phyloP scores from a whole-genome alignment of 495 filamentous ascomycete species.

The Aspergillus asperescens region DNA sequence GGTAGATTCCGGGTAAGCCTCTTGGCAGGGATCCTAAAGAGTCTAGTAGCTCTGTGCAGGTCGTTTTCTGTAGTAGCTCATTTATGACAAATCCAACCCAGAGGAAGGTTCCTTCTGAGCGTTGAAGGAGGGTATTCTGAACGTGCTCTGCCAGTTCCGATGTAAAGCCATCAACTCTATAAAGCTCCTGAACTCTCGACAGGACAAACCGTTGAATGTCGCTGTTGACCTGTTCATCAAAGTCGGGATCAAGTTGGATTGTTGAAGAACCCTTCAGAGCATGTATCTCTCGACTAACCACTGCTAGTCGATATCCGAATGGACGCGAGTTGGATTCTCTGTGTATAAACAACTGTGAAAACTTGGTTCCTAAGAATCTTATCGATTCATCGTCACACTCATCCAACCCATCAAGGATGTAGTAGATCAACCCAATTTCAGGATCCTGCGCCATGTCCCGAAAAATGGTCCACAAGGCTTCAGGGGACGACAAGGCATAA shows the following conservation, averaged over 20 bases:
- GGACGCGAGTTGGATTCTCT: not conserved
- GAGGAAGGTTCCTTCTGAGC: conserved; percentile 42
- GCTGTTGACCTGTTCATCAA: not conserved
- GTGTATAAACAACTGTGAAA: conserved; percentile 20
- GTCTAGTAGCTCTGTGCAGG: not conserved
- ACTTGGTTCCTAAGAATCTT: conserved; percentile 15
- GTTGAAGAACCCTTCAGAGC: not conserved
- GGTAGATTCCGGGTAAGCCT: not conserved
- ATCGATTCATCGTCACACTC: conserved; percentile 42
- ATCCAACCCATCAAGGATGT: conserved; percentile 43
- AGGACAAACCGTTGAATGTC: not conserved
- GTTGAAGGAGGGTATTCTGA: conserved; percentile 24
- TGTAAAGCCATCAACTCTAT: not conserved
- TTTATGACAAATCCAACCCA: conserved; percentile 43
- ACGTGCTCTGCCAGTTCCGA: conserved; percentile 19
- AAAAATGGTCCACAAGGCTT: not conserved
- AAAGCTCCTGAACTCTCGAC: not conserved
- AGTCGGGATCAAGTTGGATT: not conserved
- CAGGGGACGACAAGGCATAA: not conserved
- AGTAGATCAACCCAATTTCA: conserved; percentile 25
- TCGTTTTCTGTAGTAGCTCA: conserved; percentile 21
- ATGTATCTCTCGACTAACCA: not conserved
- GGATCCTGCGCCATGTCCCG: not conserved
- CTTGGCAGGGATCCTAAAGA: not conserved
- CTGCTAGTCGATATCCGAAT: not conserved